Evolutionary conservation across 305 asterid species (phyloP).

Genomic region (Plantago coronopus): DNA sequence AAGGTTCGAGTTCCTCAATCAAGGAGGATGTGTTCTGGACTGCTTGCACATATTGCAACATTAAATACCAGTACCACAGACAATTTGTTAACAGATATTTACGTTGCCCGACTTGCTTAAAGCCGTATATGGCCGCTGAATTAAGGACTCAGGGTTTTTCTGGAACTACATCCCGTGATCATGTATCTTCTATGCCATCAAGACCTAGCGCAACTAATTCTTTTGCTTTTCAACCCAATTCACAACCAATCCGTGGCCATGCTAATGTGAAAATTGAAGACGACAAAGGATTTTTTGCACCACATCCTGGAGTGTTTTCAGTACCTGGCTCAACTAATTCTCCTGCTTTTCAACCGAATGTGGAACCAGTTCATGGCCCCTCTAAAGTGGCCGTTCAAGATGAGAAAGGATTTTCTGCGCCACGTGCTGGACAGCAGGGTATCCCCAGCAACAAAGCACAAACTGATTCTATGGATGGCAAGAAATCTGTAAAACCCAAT

Average conservation of each 20-base stretch:
- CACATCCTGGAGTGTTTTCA: slow-evolving; percentile 13
- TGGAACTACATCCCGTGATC: slow-evolving; percentile 22
- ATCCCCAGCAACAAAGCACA: slow-evolving; percentile 18
- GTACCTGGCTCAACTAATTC: slow-evolving; percentile 6
- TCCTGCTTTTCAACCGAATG: slow-evolving; percentile 20
- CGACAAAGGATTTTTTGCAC: slow-evolving; percentile 18
- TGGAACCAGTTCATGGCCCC: slow-evolving; percentile 12
- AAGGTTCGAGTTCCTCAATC: slow-evolving; percentile 31
- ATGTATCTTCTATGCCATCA: slow-evolving; percentile 23
- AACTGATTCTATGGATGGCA: slow-evolving; percentile 22
- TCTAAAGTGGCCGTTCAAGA: slow-evolving; percentile 22
- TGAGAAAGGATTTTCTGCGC: slow-evolving; percentile 20
- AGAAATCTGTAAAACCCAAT: slow-evolving; percentile 25
- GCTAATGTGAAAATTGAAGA: slow-evolving; percentile 20
- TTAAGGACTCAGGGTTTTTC: slow-evolving; percentile 13
- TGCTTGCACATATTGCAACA: slow-evolving; percentile 54
- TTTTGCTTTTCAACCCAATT: slow-evolving; percentile 20
- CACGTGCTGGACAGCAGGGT: slow-evolving; percentile 23
- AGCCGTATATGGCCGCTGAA: slow-evolving; percentile 31
- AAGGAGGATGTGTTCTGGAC: slow-evolving; percentile 60
- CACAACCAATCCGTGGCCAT: slow-evolving; percentile 11
- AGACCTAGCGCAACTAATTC: slow-evolving; percentile 10
- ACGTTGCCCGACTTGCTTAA: slow-evolving; percentile 41
- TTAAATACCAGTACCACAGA: slow-evolving; percentile 46
- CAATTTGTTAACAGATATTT: slow-evolving; percentile 33